These are phyloP conservation scores for Sugiyamaella pinicola DNA, from an alignment of 1,139 yeast species.

Conservation along the genomic window DNA sequence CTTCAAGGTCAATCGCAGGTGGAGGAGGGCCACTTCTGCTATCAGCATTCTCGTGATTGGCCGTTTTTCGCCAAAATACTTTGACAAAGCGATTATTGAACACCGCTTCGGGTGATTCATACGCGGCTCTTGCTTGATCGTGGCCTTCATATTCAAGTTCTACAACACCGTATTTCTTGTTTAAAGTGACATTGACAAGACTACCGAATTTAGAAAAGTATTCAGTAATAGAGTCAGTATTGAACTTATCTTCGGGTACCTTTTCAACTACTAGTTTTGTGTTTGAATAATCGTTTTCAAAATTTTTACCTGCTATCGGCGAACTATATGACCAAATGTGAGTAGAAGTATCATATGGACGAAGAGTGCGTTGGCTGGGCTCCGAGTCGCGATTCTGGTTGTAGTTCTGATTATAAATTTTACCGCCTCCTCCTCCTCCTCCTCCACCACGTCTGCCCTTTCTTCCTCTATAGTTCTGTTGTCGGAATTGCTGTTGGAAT, in stretches of 20 bases:
- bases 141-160: slow-evolving; percentile 46
- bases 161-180: slow-evolving; percentile 39
- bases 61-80: slow-evolving; percentile 46
- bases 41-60: slow-evolving; percentile 10
- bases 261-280: slow-evolving; percentile 46
- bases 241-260: slow-evolving; percentile 48
- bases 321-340: background rate
- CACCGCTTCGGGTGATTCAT: slow-evolving; percentile 50
- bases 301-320: slow-evolving; percentile 23
- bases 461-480: background rate
- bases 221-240: slow-evolving; percentile 41
- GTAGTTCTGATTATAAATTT: too few species aligned
- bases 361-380: background rate
- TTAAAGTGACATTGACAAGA: slow-evolving; percentile 40
- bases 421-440: too few species aligned
- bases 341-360: background rate
- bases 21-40: slow-evolving; percentile 12
- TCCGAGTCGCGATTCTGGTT: background rate
- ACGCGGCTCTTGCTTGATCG: slow-evolving; percentile 48
- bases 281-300: slow-evolving; percentile 31
- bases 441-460: too few species aligned
- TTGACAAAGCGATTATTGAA: slow-evolving; percentile 53
- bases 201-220: slow-evolving; percentile 49
- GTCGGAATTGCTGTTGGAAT: background rate
- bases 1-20: slow-evolving; percentile 42